Evolutionary conservation across 2,329 filamentous ascomycete species (phyloP), one percentile per base, ranked within the genome.

Genomic region (Alternaria longipes): DNA sequence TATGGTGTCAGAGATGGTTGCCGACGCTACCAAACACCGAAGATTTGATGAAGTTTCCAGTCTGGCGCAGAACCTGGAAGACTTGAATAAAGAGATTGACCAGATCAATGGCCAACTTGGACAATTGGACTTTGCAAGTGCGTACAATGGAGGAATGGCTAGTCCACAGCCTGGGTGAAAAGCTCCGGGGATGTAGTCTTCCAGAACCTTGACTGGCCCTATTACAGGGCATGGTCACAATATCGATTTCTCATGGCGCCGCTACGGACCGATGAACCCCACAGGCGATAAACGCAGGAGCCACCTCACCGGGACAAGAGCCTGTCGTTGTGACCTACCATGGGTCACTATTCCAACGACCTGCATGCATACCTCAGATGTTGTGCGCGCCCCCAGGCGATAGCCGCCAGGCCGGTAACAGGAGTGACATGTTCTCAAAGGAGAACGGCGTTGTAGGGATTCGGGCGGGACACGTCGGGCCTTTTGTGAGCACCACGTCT

Each of bases 41-140:
- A 89, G 92, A 60, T 96, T 97, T 68, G 94, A 97, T 72, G 94
- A 97, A 78, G 91, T 96, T 3, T 87, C 88, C 57, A 92, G 91
- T 11, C 81, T 97, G 58, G 89, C 89, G 4, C 85, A 89, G 59
- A 97, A 97, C 69, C 81, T 93, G 28, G 92, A 95, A 58, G 94
- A 97, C 79, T 79, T 97, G 58, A 91, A 90, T 42, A 83, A 82
- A 36, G 94, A 97, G 81, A 94, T 97, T 65, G 87, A 89, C 63
- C 83, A 82, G 28, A 80, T 93, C 12, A 89, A 84, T 67, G 83
- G 82, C n/a, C 87, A 89, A 70, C 84, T 95, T 6, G 84, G 84
- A 1, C 86, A 86, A 18, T 84, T 94, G 5, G 91, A 94, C 64
- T 87, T 87, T 71, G 84, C 84, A 40, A 78, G 82, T 30, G 80